Percentiles rank a stretch among this genome's conserved stretches.
These are phyloP conservation scores for Lotmaria passim DNA, from an alignment of 208 protist genomes.

Conservation along the genomic window DNA sequence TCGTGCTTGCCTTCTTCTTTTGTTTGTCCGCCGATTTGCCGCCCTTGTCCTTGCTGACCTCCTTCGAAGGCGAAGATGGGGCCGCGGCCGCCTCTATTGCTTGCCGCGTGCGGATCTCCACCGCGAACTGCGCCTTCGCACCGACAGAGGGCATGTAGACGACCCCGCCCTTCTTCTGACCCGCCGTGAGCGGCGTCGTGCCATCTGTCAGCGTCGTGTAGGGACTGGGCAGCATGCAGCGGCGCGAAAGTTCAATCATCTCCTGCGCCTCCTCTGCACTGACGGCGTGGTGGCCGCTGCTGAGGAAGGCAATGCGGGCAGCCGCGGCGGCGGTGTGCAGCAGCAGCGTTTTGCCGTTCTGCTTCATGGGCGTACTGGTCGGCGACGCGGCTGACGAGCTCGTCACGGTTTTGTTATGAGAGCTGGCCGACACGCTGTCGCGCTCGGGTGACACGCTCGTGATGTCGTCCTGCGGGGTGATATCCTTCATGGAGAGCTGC, in stretches of 20 bases:
- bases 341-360: conserved; percentile 24
- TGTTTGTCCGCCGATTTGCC: conserved; percentile 32
- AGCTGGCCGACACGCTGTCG: conserved; percentile 7
- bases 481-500: not conserved
- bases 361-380: not conserved
- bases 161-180: conserved; percentile 28
- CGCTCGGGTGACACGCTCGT: not conserved
- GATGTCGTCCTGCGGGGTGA: not conserved
- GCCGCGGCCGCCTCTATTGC: conserved; percentile 12
- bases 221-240: conserved; percentile 52
- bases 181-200: not conserved
- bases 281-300: conserved; percentile 24
- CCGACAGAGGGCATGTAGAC: conserved; percentile 47
- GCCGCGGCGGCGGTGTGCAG: conserved; percentile 56
- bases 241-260: conserved; percentile 44
- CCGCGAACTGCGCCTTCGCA: conserved; percentile 1
- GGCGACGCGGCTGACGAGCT: not conserved
- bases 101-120: conserved; percentile 26
- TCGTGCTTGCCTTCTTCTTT: conserved; percentile 17
- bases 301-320: conserved; percentile 49
- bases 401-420: not conserved
- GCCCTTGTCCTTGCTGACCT: conserved; percentile 6
- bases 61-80: not conserved
- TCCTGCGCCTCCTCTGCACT: conserved; percentile 44
- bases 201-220: conserved; percentile 58